Evolutionary conservation across 1,284 basidiomycete genomes (phyloP), one percentile per base, ranked within the genome.

Genomic region (Austropuccinia psidii): DNA sequence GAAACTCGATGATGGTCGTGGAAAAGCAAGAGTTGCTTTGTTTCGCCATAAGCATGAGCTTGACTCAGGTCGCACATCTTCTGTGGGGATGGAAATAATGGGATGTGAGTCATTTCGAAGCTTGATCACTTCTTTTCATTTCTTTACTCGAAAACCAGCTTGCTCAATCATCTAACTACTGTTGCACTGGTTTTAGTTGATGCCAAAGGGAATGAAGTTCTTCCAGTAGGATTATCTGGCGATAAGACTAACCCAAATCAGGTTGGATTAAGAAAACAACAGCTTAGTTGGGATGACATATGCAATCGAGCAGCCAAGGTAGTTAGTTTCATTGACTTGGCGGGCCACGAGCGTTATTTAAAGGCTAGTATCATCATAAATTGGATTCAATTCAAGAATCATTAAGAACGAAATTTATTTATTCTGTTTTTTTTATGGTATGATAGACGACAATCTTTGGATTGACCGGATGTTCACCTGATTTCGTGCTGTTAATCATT

Each of bases 1-100:
- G 52, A 87, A 87, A 1, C 84, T 98, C 73, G 95, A 99, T 78
- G 95, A 99, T 80, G 96, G 95, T 13, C 84, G 96, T 80, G 95
- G 95, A 0, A 88, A 89, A 74, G 94, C 95, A 0, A 89, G 95
- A 64, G 90, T 98, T 8, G 89, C 89, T 2, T 83, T 98, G 7
- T 98, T 98, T 82, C 85, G 95, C 57, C 96, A 99, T 82, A 97
- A 98, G 80, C 95, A 98, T 79, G 95, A 99, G 81, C 84, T 98
- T 75, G 95, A 98, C 83, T 93, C 90, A 11, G 95, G 96, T 1
- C 84, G 96, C 68, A 98, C 95, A 0, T 93, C 90, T 35, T 92
- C 89, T 75, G 91, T 98, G 39, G 95, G 96, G 52, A 92, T 96
- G 88, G 94, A 98, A 85, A 92, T 91, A 77, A 78, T 80, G 77